A percentile compares a stretch with the other conserved stretches of the same genome.
These are phyloP conservation scores for Rhynchosporium agropyri DNA, from an alignment of 2,329 filamentous ascomycete species.

Conservation along the genomic window DNA sequence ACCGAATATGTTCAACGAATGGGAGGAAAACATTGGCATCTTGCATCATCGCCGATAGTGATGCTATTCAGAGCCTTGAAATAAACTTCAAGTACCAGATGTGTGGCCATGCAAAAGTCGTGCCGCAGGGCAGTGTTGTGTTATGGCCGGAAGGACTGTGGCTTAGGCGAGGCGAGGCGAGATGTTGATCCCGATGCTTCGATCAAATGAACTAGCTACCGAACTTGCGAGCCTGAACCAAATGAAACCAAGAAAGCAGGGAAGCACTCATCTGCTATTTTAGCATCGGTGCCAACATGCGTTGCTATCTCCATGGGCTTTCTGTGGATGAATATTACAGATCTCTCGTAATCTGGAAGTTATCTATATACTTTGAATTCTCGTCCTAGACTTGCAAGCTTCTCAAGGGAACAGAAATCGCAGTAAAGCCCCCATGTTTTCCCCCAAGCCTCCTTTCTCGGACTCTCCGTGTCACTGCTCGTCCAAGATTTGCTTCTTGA, in stretches of 20 bases:
- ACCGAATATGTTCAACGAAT: neutral
- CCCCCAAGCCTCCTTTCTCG: neutral
- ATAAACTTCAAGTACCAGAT: slow-evolving; percentile 1
- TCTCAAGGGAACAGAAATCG: neutral
- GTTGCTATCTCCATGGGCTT: neutral
- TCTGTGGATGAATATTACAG: neutral
- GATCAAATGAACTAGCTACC: neutral
- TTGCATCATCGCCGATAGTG: slow-evolving; percentile 6
- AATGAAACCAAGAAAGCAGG: neutral
- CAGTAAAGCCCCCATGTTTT: too few species aligned
- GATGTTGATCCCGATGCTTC: neutral
- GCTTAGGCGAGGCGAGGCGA: slow-evolving; percentile 1
- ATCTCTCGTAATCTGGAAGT: neutral
- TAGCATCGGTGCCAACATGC: neutral
- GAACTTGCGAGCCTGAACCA: slow-evolving; percentile 1
- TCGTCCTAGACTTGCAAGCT: neutral
- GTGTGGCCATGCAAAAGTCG: slow-evolving; percentile 8
- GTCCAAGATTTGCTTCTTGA: neutral
- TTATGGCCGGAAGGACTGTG: slow-evolving; percentile 2
- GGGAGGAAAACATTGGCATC: slow-evolving; percentile 11
- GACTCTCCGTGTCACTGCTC: neutral
- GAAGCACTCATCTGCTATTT: neutral
- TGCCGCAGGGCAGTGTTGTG: slow-evolving; percentile 12
- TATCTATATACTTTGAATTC: neutral
- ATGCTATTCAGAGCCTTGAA: slow-evolving; percentile 12